A percentile compares a stretch with the other conserved stretches of the same genome.
These are phyloP conservation scores for Porphyrellus sp. DNA, from an alignment of 1,284 basidiomycete species.

Conservation along the genomic window DNA sequence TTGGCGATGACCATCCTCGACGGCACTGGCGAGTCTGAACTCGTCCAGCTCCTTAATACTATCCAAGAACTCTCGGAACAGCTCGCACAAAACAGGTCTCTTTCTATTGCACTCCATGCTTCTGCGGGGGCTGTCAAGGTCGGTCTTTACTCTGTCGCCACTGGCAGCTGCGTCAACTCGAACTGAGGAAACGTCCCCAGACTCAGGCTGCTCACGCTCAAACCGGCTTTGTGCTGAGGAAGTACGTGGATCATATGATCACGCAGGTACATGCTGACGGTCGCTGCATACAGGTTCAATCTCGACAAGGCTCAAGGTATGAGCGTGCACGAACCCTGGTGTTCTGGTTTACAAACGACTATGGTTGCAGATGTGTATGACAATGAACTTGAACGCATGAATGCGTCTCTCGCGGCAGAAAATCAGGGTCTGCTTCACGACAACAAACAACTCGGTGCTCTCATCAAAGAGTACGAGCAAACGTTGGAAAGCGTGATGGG, in stretches of 20 bases:
- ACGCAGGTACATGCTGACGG: background rate
- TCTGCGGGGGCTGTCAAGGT: constrained; percentile 83
- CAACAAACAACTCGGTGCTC: constrained; percentile 88
- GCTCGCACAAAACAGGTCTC: constrained; percentile 72
- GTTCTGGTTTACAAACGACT: background rate
- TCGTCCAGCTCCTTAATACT: constrained; percentile 67
- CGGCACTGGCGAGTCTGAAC: constrained; percentile 43
- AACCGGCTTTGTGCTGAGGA: constrained; percentile 89
- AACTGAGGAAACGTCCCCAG: constrained; percentile 35
- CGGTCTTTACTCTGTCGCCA: constrained; percentile 16
- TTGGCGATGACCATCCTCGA: constrained; percentile 41
- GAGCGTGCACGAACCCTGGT: constrained; percentile 6
- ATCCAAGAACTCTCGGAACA: constrained; percentile 83
- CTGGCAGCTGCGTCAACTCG: background rate
- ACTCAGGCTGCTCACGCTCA: constrained; percentile 65
- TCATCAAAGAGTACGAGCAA: constrained; percentile 96
- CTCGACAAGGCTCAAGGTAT: constrained; percentile 85
- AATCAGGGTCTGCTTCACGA: constrained; percentile 89
- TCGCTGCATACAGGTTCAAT: constrained; percentile 66
- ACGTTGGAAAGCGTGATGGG: constrained; percentile 96
- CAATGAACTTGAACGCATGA: constrained; percentile 90
- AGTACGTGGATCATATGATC: constrained; percentile 42
- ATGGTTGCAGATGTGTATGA: constrained; percentile 79
- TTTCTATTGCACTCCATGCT: constrained; percentile 54
- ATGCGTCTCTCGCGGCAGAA: constrained; percentile 76